phyloP scores from a whole-genome alignment of 2,329 filamentous ascomycete species.

The Monosporascus sp. region DNA sequence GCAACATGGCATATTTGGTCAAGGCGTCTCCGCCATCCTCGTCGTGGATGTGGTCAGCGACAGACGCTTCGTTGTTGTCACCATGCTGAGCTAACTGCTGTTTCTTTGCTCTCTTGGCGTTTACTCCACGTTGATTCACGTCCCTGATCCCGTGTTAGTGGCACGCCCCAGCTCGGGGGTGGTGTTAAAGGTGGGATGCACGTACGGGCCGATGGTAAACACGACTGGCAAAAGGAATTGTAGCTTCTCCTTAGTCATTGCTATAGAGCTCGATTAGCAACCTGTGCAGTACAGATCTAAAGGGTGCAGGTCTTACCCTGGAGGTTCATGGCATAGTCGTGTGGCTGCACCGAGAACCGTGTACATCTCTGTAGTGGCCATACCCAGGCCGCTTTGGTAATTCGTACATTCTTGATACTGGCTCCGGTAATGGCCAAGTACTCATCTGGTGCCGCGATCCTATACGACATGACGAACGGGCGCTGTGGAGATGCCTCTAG shows the following conservation, averaged over 20 bases:
- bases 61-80: constrained; percentile 1
- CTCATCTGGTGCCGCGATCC: constrained; percentile 69
- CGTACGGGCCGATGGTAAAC: constrained; percentile 72
- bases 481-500: neutral
- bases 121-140: constrained; percentile 55
- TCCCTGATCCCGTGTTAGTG: constrained; percentile 33
- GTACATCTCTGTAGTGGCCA: constrained; percentile 65
- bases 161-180: too few species aligned
- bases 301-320: constrained; percentile 37
- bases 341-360: constrained; percentile 61
- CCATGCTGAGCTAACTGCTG: neutral
- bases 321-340: constrained; percentile 77
- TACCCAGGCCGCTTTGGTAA: constrained; percentile 73
- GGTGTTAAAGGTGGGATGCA: neutral
- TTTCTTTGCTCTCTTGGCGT: constrained; percentile 24
- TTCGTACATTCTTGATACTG: constrained; percentile 67
- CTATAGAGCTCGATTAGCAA: constrained; percentile 28
- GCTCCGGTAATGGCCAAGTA: constrained; percentile 86
- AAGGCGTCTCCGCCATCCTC: constrained; percentile 59
- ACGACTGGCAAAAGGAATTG: constrained; percentile 78
- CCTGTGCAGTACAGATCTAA: neutral
- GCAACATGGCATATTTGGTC: constrained; percentile 76
- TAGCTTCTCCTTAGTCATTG: constrained; percentile 86
- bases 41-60: constrained; percentile 16
- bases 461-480: constrained; percentile 52